Evolutionary conservation across 2,329 filamentous ascomycete species (phyloP).

Genomic region (Plectosphaerella sp.): DNA sequence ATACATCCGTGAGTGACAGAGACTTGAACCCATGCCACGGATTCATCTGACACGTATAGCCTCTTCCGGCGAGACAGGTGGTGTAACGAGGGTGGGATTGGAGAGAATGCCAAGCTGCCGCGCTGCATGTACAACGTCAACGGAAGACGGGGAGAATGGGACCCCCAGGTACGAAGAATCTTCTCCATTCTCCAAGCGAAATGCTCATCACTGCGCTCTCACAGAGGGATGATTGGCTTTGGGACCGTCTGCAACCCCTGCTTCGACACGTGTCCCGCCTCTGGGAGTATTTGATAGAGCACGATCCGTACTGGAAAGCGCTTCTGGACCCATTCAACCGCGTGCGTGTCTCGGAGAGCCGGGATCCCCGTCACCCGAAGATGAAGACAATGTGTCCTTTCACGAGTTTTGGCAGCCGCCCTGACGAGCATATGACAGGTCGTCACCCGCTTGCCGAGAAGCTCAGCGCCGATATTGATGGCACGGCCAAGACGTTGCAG

Average conservation of each 20-base stretch:
- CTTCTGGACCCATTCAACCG: conserved; percentile 20
- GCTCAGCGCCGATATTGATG: not conserved
- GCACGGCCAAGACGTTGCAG: not conserved
- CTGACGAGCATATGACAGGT: no score
- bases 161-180: conserved; percentile 14
- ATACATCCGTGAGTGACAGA: conserved; percentile 15
- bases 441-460: not conserved
- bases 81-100: not conserved
- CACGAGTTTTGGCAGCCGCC: not conserved
- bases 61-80: conserved; percentile 5
- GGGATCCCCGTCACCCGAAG: conserved; percentile 10
- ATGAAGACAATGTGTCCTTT: not conserved
- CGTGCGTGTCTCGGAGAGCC: conserved; percentile 6
- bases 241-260: conserved; percentile 21
- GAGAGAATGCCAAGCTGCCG: no score
- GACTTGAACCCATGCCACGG: not conserved
- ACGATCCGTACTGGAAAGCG: conserved; percentile 14
- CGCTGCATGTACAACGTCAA: conserved; percentile 14
- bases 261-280: conserved; percentile 20
- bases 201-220: not conserved
- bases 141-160: conserved; percentile 16
- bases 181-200: not conserved
- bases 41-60: not conserved
- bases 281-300: conserved; percentile 5
- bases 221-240: conserved; percentile 18